phyloP scores from a whole-genome alignment of 179 eudicot genomes.

The Gypsophila paniculata region DNA sequence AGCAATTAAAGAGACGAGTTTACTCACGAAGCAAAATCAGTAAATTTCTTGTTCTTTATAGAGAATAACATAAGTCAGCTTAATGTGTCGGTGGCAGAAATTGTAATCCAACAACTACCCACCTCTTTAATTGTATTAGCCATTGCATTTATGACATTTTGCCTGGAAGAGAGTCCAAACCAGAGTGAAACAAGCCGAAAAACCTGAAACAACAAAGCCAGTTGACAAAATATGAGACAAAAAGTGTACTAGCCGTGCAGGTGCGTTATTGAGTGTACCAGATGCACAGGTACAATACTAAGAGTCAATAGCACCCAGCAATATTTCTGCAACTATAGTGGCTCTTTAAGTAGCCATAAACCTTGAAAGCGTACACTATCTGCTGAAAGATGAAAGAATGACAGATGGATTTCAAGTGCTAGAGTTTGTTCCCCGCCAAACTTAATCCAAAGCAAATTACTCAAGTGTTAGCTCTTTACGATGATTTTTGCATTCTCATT shows the following conservation, averaged over 20 bases:
- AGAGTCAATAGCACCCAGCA: not conserved
- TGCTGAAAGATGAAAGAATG: not conserved
- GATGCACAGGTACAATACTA: not conserved
- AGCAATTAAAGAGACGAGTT: not conserved
- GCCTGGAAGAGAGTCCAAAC: slow-evolving; percentile 77
- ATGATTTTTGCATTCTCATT: not conserved
- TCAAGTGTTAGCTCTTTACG: no score
- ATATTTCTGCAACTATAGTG: not conserved
- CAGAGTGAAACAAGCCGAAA: slow-evolving; percentile 97
- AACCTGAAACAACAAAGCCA: slow-evolving; percentile 50
- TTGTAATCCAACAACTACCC: not conserved
- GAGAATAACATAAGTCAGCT: not conserved
- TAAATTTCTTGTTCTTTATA: not conserved
- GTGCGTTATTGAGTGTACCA: not conserved
- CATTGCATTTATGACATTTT: slow-evolving; percentile 75
- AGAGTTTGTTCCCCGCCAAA: no score
- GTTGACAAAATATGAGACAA: not conserved
- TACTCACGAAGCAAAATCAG: not conserved
- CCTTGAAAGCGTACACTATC: not conserved
- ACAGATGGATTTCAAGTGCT: not conserved
- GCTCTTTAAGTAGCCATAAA: not conserved
- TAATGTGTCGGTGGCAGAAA: not conserved
- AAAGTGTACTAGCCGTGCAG: not conserved
- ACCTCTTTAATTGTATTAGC: slow-evolving; percentile 78
- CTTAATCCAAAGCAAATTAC: no score